Evolutionary conservation across 2,329 filamentous ascomycete species (phyloP), one percentile per base, ranked within the genome.

Genomic region (Xylaria arbuscula): DNA sequence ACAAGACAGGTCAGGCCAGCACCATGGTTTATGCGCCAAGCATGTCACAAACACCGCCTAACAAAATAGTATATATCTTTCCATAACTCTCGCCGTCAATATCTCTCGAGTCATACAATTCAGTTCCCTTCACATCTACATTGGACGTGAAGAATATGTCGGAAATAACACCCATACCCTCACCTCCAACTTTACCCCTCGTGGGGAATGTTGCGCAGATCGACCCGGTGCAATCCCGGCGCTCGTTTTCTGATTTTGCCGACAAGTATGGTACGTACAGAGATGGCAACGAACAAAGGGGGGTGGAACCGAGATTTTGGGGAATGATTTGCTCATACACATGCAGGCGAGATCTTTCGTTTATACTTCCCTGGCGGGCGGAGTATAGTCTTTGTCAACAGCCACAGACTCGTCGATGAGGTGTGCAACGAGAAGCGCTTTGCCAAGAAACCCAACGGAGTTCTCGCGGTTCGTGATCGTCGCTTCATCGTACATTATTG

Each of bases 341-440:
- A 47, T 28, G 66, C 71, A 88, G 88, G 88, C 40, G 84, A 87
- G n/a, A 89, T 91, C 66, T 91, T 83, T 75, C 84, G 86, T 70
- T 80, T 92, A 58, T 82, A 79, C 17, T 76, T 89, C 5, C 82
- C 85, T 5, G 81, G 58, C 5, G 7, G 84, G 1, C 78, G 77
- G 5, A 81, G 83, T 8, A 75, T 83, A 17, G 81, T 89, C 53
- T 80, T 90, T 64, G 80, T 87, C 53, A 84, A 82, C 51, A 87
- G 81, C 38, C 83, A 86, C 19, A 84, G 84, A 45, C 80, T 92
- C 0, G 80, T 91, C 38, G 84, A 90, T 64, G 90, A 92, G 73
- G 74, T 86, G 8, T 92, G 88, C 72, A 84, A 92, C 69, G 90
- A 92, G 77, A 87, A 84, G 67, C 83, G 89, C n/a, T 92, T 93